These are phyloP conservation scores for Leucoagaricus sp. DNA, from an alignment of 1,284 basidiomycete genomes.

Conservation along the genomic window DNA sequence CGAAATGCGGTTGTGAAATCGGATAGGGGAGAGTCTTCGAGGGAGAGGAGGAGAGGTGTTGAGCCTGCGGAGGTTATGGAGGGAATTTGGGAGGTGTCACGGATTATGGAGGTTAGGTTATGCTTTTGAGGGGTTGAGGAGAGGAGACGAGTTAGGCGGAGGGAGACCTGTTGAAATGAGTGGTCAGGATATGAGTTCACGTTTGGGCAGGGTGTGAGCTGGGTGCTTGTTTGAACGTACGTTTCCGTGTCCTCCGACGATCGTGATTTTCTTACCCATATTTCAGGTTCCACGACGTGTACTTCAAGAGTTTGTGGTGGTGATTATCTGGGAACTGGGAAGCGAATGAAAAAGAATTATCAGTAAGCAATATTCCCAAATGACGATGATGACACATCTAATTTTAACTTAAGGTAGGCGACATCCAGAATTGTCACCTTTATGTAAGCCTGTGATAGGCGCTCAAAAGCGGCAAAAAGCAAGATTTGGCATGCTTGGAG, in stretches of 20 bases:
- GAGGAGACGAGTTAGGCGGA: constrained; percentile 53
- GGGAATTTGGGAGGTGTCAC: constrained; percentile 44
- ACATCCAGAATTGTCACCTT: too few species aligned
- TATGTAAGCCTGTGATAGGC: too few species aligned
- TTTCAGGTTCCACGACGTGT: neutral
- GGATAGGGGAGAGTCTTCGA: constrained; percentile 53
- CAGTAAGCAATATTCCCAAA: too few species aligned
- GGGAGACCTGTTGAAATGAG: constrained; percentile 42
- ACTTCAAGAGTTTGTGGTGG: neutral
- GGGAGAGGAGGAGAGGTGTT: constrained; percentile 56
- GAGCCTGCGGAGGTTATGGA: constrained; percentile 50
- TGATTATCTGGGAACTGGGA: too few species aligned
- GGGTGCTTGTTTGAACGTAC: constrained; percentile 24
- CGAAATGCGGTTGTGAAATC: constrained; percentile 54
- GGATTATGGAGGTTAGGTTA: constrained; percentile 60
- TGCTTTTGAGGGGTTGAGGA: constrained; percentile 33
- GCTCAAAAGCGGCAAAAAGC: too few species aligned
- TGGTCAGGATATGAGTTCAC: neutral
- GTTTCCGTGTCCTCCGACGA: constrained; percentile 57
- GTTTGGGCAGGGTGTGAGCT: neutral
- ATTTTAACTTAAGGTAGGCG: too few species aligned
- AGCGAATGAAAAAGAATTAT: too few species aligned
- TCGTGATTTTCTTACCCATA: constrained; percentile 35
- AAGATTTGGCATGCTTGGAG: too few species aligned
- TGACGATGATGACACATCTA: too few species aligned